Evolutionary conservation across 257 asterid species (phyloP).

Genomic region (Echites panduratus): DNA sequence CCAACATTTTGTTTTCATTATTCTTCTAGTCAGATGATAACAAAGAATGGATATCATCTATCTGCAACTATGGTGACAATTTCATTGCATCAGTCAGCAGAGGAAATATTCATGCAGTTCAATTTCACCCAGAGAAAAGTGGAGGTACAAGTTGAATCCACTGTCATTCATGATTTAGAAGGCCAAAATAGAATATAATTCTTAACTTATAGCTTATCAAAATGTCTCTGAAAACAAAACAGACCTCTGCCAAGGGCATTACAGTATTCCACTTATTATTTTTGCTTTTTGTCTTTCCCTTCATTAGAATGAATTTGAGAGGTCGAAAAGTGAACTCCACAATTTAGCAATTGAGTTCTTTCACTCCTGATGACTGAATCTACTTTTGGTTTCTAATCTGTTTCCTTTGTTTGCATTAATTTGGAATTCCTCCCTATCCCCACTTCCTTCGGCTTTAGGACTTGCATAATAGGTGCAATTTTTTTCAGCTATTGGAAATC

Average conservation of each 20-base stretch:
- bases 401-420: conserved; percentile 1
- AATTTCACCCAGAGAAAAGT: conserved; percentile 98
- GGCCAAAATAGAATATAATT: background rate
- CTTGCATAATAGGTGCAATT: background rate
- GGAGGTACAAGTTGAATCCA: conserved; percentile 50
- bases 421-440: background rate
- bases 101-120: conserved; percentile 95
- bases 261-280: background rate
- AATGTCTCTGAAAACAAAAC: background rate
- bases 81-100: conserved; percentile 79
- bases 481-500: background rate
- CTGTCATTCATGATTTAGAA: background rate
- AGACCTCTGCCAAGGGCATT: background rate
- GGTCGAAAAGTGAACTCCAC: no score
- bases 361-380: background rate
- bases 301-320: background rate
- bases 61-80: conserved; percentile 70
- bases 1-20: conserved; percentile 8
- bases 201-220: background rate
- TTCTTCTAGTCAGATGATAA: conserved; percentile 64
- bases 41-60: conserved; percentile 81
- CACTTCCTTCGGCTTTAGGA: conserved; percentile 1
- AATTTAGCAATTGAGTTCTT: no score
- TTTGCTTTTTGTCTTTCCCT: background rate
- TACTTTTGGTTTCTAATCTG: background rate